Base-by-base conservation (phyloP, 73 alveolate species). In the Blepharisma stoltei region DNA sequence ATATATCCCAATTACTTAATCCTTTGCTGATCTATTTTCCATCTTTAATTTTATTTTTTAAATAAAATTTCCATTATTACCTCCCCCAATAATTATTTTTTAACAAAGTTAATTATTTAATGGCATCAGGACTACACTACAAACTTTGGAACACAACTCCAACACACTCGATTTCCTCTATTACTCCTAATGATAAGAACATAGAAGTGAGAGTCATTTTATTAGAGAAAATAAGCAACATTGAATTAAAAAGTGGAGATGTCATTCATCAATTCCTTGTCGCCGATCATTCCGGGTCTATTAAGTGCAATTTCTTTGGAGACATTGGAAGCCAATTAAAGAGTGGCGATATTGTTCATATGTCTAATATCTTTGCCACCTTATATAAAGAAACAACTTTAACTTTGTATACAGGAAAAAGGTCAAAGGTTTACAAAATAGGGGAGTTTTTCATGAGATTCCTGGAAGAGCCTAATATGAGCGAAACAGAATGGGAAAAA, bases 221-320 rank as follows among this genome's bases (percentile, higher is more conserved):
- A n/a, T 25, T 69, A 37, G 79, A 69, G 27, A 69, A 46, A 38
- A 11, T 69, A 23, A 9, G 79, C 32, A 43, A 25, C 14, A 44
- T 44, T 69, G n/a, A 38, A 7, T 9, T 43, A n/a, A 69, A 69
- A 69, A 69, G 41, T 46, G 55, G 55, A 69, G 67, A 38, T 69
- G 45, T 69, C 32, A 60, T 92, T 6, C 69, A 92, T 52, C 87
- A 92, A 46, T 92, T 73, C 80, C 79, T 90, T 70, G 93, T 90
- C 9, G 97, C 94, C 8, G 98, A 92, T 84, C 76, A 83, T 9
- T 78, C 98, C 21, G 98, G 90, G 38, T 81, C 88, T 25, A 82
- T 90, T 66, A 67, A 81, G 38, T 90, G 95, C 78, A 92, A 92
- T 87, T 92, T 92, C 70, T 92, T 41, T 88, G 96, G 93, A 76